These are phyloP conservation scores for Tylopilus subfusipes DNA, from an alignment of 768 basidiomycete genomes.

Conservation along the genomic window DNA sequence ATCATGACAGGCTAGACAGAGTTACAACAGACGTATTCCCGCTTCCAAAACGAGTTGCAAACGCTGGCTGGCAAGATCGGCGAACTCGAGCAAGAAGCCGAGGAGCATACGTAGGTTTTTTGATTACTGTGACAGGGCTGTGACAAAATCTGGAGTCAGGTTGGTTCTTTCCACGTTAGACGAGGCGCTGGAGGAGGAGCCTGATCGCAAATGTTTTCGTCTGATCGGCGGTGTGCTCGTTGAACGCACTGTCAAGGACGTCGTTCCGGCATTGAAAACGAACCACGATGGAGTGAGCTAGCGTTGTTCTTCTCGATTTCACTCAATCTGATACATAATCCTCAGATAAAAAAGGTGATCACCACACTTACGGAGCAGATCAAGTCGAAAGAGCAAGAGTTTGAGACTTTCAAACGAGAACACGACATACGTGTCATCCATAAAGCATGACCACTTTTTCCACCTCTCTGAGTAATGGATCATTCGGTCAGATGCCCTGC, in stretches of 20 bases:
- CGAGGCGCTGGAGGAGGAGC: conserved; percentile 78
- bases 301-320: not conserved
- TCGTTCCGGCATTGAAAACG: conserved; percentile 85
- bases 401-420: conserved; percentile 74
- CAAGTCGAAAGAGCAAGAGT: conserved; percentile 81
- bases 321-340: conserved; percentile 8
- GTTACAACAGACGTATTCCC: conserved; percentile 77
- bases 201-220: conserved; percentile 93
- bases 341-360: conserved; percentile 80
- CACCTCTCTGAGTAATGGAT: conserved; percentile 3
- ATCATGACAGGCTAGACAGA: conserved; percentile 59
- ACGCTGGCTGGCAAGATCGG: conserved; percentile 92
- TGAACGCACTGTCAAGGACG: conserved; percentile 92
- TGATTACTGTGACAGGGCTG: not conserved
- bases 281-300: conserved; percentile 78
- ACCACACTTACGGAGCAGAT: conserved; percentile 79
- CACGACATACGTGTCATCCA: conserved; percentile 66
- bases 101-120: conserved; percentile 81
- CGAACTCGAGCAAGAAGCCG: conserved; percentile 92
- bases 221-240: conserved; percentile 95
- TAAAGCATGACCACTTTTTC: conserved; percentile 21
- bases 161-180: conserved; percentile 85
- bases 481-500: not conserved
- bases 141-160: conserved; percentile 38
- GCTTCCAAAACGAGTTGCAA: conserved; percentile 85